Base-by-base conservation (phyloP, 805 yeast genomes). In the Myxozyma vanderwaltii region DNA sequence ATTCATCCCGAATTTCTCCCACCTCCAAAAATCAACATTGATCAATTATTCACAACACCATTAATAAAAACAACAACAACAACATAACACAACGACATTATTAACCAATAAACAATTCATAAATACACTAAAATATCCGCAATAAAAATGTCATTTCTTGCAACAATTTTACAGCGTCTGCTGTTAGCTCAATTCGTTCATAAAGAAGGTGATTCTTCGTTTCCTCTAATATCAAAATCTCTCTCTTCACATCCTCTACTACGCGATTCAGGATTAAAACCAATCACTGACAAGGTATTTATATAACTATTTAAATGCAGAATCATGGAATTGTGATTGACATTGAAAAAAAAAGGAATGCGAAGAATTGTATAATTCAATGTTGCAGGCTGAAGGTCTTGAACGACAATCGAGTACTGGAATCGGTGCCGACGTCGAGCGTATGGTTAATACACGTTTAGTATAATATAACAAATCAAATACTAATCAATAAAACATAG, bases 161-260 rank as follows among this genome's bases (percentile, higher is more conserved):
- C 64, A 17, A 27, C 56, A 3, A 41, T 31, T 38, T 56, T 64
- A 6, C 68, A 66, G 40, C 51, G 61, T 35, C 62, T 66, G 38
- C 51, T 66, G 35, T 56, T 66, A 39, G 68, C 67, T 19, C 69
- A 66, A 48, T 58, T 57, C 24, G 61, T 66, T 10, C 64, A 66
- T 50, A 63, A 64, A 48, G 63, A 66, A 48, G 69, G 69, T 8
- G 67, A 65, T 47, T 52, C 64, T 12, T 61, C 66, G 31, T 63
- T 63, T 46, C 56, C 64, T 26, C 21, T 41, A n/a, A 61, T 66
- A 13, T 55, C 68, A 2, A 54, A 58, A 29, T 56, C 62, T 33
- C 55, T 66, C 26, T 50, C 61, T 1, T 36, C 60, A 3, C 69
- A 66, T 63, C 69, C 69, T 6, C 43, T 66, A 26, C 40, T 63